These are phyloP conservation scores for Pilobolus umbonatus DNA, from an alignment of 192 early-diverging fungal genomes.

Conservation along the genomic window DNA sequence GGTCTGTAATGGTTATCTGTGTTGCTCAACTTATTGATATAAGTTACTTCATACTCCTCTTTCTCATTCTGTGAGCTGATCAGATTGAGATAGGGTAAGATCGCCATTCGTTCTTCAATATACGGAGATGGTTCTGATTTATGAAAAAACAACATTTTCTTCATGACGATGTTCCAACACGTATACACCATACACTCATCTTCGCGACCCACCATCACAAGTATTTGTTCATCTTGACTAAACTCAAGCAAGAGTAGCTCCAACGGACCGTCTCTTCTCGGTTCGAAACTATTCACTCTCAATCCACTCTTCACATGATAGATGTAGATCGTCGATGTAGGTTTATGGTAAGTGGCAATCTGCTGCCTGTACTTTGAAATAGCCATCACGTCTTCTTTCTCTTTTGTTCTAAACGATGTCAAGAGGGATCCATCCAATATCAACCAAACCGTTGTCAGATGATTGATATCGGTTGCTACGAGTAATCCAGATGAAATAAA, in stretches of 20 bases:
- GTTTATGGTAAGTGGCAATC: neutral
- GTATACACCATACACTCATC: neutral
- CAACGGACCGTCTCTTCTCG: too few species aligned
- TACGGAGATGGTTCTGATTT: neutral
- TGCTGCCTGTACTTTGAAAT: conserved; percentile 1
- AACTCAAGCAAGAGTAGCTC: neutral
- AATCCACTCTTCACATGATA: neutral
- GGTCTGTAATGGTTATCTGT: too few species aligned
- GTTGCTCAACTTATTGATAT: too few species aligned
- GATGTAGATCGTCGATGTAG: neutral
- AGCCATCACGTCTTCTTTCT: conserved; percentile 1
- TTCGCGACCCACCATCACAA: neutral
- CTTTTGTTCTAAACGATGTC: neutral
- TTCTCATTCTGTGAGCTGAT: too few species aligned
- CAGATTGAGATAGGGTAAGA: neutral
- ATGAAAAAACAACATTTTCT: neutral
- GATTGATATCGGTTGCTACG: neutral
- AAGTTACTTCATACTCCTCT: too few species aligned
- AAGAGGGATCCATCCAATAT: neutral
- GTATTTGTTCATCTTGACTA: neutral
- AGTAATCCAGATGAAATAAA: neutral
- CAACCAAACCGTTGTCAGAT: neutral
- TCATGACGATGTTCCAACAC: neutral
- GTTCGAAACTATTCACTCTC: neutral
- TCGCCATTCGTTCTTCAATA: neutral